Percentiles rank a stretch among this genome's conserved stretches.
phyloP scores from a whole-genome alignment of 2,329 filamentous ascomycete genomes.

The Periconia digitata region DNA sequence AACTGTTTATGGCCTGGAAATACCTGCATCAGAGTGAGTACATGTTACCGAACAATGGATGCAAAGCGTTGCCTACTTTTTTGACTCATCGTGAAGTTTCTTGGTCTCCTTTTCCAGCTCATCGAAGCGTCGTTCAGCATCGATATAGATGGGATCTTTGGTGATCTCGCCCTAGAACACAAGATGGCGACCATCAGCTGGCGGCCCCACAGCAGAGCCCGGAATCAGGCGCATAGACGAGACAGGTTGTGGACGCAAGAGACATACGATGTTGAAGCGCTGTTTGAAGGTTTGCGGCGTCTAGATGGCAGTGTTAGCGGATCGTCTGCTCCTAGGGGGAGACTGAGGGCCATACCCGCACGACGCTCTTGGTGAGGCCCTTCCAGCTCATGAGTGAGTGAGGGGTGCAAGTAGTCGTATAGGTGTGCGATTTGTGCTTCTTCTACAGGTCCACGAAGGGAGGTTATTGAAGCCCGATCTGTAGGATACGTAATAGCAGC shows the following conservation, averaged over 20 bases:
- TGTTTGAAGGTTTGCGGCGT: slow-evolving; percentile 89
- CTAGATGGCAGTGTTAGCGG: slow-evolving; percentile 45
- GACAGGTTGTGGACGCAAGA: background rate
- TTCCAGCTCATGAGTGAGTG: slow-evolving; percentile 88
- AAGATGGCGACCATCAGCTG: slow-evolving; percentile 22
- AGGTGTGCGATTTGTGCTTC: background rate
- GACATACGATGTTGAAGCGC: slow-evolving; percentile 77
- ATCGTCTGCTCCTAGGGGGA: slow-evolving; percentile 11
- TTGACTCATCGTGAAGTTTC: slow-evolving; percentile 92
- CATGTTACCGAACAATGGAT: background rate
- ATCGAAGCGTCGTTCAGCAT: slow-evolving; percentile 89
- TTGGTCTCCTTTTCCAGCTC: slow-evolving; percentile 96
- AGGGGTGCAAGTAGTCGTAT: slow-evolving; percentile 5
- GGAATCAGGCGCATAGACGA: slow-evolving; percentile 20
- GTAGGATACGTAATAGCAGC: slow-evolving; percentile 3
- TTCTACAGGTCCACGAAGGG: slow-evolving; percentile 7
- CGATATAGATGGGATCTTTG: slow-evolving; percentile 91
- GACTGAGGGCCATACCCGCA: slow-evolving; percentile 63
- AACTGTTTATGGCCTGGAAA: slow-evolving; percentile 92
- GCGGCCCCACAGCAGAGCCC: slow-evolving; percentile 11
- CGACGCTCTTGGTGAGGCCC: slow-evolving; percentile 88
- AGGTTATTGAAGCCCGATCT: slow-evolving; percentile 6
- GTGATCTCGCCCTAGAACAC: slow-evolving; percentile 75
- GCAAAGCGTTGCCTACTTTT: slow-evolving; percentile 59
- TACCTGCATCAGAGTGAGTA: slow-evolving; percentile 56